Evolutionary conservation across 2,329 filamentous ascomycete genomes (phyloP), one percentile per base, ranked within the genome.

Genomic region (Ophiostoma triangulosporum): DNA sequence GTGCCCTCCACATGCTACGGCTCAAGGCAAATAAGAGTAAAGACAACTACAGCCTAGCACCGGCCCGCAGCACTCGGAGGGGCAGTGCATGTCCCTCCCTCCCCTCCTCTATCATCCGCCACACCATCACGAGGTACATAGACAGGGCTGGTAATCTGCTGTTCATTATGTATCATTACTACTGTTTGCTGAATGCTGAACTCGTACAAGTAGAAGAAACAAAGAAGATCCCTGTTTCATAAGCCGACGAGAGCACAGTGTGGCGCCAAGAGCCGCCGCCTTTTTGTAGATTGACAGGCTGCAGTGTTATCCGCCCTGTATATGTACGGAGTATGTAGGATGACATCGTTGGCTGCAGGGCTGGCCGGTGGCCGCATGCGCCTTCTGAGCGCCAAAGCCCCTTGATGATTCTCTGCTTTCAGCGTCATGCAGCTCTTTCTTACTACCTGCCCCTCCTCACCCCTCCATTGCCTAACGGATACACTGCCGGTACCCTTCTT

Each of bases 61-160:
- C 53, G 53, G 48, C 52, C 52, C 48, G 52, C 48, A 45, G 29
- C 46, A 20, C 20, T 31, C 27, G 31, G 52, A 50, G 48, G 53
- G 53, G 53, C 48, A 54, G 48, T 54, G 48, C 53, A 48, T 29
- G 51, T 45, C n/a, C 27, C 24, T 22, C 17, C n/a, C 22, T 15
- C 38, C 35, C 24, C 14, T 20, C 7, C n/a, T 17, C 8, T 3
- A 14, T 24, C 32, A 35, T 43, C 20, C 20, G 24, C 12, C 38
- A 14, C 12, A 6, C 20, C 20, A 11, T 26, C 11, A 24, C 8
- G 26, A 4, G 3, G 1, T 11, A 14, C 26, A 46, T 9, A 29
- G 43, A 15, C 43, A 46, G 26, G 15, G 29, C 26, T 5, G 43
- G 26, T 12, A 8, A 33, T 12, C 31, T 33, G 31, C 31, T 14